A percentile compares a stretch with the other conserved stretches of the same genome.
phyloP scores from a whole-genome alignment of 2,329 filamentous ascomycete genomes.

The Endoconidiophora laricicola region DNA sequence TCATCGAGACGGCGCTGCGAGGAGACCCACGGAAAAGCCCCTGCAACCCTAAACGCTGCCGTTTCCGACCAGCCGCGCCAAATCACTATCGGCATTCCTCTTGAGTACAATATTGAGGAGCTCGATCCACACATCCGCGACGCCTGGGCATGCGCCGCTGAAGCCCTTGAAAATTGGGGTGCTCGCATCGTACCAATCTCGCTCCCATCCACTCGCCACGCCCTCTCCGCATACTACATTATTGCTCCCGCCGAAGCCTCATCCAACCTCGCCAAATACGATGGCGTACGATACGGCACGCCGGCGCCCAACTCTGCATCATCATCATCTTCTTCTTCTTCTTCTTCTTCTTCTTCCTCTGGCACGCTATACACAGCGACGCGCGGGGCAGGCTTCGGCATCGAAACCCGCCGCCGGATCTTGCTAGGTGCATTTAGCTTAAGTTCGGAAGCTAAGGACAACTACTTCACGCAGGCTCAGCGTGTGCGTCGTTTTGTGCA shows the following conservation, averaged over 20 bases:
- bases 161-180: conserved; percentile 43
- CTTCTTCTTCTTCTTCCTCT: conserved; percentile 29
- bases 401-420: conserved; percentile 74
- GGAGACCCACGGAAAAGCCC: conserved; percentile 19
- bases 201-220: conserved; percentile 67
- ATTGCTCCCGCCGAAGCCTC: conserved; percentile 89
- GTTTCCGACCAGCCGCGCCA: conserved; percentile 16
- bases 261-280: conserved; percentile 92
- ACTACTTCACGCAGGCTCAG: conserved; percentile 93
- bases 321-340: too few species aligned
- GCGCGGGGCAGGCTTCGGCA: conserved; percentile 58
- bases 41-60: conserved; percentile 22
- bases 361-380: conserved; percentile 61
- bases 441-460: conserved; percentile 80
- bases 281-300: conserved; percentile 81
- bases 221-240: conserved; percentile 86
- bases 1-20: conserved; percentile 36
- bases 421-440: conserved; percentile 79
- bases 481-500: conserved; percentile 71
- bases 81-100: conserved; percentile 39
- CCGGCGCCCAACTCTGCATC: conserved; percentile 31
- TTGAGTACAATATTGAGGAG: conserved; percentile 80
- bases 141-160: conserved; percentile 51
- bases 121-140: conserved; percentile 51
- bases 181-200: conserved; percentile 60